Evolutionary conservation across 805 yeast genomes (phyloP).

Genomic region (Cyberlindnera subsufficiens): DNA sequence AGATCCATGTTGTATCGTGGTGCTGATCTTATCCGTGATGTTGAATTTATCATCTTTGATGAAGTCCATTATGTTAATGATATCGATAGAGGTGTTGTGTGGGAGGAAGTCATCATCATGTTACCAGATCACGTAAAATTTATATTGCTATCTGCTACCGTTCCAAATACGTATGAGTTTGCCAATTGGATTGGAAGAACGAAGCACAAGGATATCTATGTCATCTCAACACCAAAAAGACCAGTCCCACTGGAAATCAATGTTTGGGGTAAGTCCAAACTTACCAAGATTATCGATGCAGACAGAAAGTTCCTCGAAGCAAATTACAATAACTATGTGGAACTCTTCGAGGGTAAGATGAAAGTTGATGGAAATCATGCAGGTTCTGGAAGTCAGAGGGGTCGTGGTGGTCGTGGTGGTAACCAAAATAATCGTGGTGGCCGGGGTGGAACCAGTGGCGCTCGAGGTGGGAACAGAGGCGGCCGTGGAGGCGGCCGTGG

Average conservation of each 20-base stretch:
- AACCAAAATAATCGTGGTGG: slow-evolving; percentile 19
- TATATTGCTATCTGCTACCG: slow-evolving; percentile 90
- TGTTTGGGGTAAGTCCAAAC: slow-evolving; percentile 73
- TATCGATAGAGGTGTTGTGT: slow-evolving; percentile 94
- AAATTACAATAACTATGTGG: slow-evolving; percentile 59
- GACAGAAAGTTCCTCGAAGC: slow-evolving; percentile 60
- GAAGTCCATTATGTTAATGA: slow-evolving; percentile 98
- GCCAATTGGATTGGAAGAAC: slow-evolving; percentile 99
- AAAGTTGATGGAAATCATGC: slow-evolving; percentile 36
- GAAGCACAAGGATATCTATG: slow-evolving; percentile 91
- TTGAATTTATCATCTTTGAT: slow-evolving; percentile 94
- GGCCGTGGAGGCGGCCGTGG: slow-evolving; percentile 27
- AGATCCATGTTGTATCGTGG: slow-evolving; percentile 95
- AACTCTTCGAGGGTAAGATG: slow-evolving; percentile 38
- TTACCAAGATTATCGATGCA: slow-evolving; percentile 70
- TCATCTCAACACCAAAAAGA: slow-evolving; percentile 91
- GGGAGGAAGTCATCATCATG: slow-evolving; percentile 99
- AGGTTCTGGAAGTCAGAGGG: slow-evolving; percentile 36
- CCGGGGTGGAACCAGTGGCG: slow-evolving; percentile 36
- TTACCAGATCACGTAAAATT: slow-evolving; percentile 93
- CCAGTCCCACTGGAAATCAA: slow-evolving; percentile 92
- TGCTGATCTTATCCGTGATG: slow-evolving; percentile 93
- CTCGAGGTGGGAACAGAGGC: slow-evolving; percentile 31
- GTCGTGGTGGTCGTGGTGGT: slow-evolving; percentile 39
- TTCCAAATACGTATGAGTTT: slow-evolving; percentile 96